Evolutionary conservation across 1,284 basidiomycete species (phyloP), one percentile per base, ranked within the genome.

Genomic region (Sanghuangporus baumii): DNA sequence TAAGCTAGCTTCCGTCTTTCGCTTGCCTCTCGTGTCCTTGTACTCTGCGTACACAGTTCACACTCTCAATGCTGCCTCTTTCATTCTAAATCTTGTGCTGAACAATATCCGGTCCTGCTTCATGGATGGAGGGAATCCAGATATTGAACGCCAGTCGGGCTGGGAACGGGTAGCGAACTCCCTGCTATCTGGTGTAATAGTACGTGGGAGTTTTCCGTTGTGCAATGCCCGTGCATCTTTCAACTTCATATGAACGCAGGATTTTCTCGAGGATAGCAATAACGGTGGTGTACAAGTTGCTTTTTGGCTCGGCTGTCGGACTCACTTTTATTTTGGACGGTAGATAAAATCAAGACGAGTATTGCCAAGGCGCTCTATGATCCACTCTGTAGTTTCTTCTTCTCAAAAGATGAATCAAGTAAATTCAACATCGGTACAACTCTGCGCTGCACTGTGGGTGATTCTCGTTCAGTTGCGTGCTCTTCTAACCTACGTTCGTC

Each of bases 151-250:
- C 14, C 67, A 63, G 18, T 65, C 63, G 2, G 63, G 65, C 8
- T 81, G 79, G 79, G 77, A 80, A 68, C 63, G 60, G 26, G 67
- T 75, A 16, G 73, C 74, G 23, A 66, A 71, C 36, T 71, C 74
- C 18, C 66, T 81, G 16, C 62, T 82, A 38, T 79, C 79, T 1
- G 79, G 79, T 2, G 64, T 82, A 50, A 68, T 81, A 59, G 79
- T 81, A 64, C 26, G 73, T 62, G 57, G 41, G 14, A 51, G 34
- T 59, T 7, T 51, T 64, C 46, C 5, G 18, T 41, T 52, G 12
- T n/a, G 7, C 52, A 46, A 3, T 14, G 26, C 6, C 7, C 16
- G 16, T 46, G 43, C 16, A n/a, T 14, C 4, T 46, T 55, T 55
- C 20, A 52, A 6, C 34, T 8, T 48, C 40, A 51, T 41, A 20